Evolutionary conservation across 768 basidiomycete genomes (phyloP), one percentile per base, ranked within the genome.

Genomic region (Leucocoprinus leucothites): DNA sequence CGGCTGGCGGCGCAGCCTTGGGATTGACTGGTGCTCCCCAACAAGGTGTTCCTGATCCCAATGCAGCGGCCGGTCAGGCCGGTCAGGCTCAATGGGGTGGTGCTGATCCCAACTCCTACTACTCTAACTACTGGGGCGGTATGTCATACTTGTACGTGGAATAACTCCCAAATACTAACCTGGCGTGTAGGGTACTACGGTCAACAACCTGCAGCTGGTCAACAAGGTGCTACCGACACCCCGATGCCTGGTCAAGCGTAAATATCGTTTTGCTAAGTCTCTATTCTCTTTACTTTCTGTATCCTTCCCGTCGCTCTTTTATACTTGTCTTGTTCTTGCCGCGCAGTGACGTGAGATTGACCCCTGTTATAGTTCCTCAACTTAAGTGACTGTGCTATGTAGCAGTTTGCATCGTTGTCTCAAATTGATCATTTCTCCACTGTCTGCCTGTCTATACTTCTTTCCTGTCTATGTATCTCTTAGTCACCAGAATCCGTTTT

Each of bases 71-170:
- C 9, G 81, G 78, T 13, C 81, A 82, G 59, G 77, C 81, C 34
- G 81, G 79, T 46, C 87, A 89, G 68, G 84, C 82, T 45, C 89
- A 91, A 64, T 93, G 91, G 89, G 82, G 82, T 24, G 76, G 79
- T 22, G 81, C 84, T 45, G 89, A 91, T 65, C 84, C 87, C 54
- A 86, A 74, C 65, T 79, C 79, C 57, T 90, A 90, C 70, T 90
- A 90, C 69, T 82, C 82, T 53, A 87, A 87, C 66, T 90, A 91
- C 67, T 91, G 89, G 89, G 86, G 88, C 67, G 87, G 89, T 91
- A 57, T 64, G 85, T 74, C 43, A 49, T 49, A 13, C 16, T 34
- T 22, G n/a, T 26, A 24, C 38, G 21, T 40, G 16, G 35, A 14
- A 25, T 57, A 42, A 9, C 28, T 18, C 48, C 16, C 9, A 25